A percentile compares a stretch with the other conserved stretches of the same genome.
Evolutionary conservation across 2,329 filamentous ascomycete genomes (phyloP).

Genomic region (Pseudocercospora crystallina): DNA sequence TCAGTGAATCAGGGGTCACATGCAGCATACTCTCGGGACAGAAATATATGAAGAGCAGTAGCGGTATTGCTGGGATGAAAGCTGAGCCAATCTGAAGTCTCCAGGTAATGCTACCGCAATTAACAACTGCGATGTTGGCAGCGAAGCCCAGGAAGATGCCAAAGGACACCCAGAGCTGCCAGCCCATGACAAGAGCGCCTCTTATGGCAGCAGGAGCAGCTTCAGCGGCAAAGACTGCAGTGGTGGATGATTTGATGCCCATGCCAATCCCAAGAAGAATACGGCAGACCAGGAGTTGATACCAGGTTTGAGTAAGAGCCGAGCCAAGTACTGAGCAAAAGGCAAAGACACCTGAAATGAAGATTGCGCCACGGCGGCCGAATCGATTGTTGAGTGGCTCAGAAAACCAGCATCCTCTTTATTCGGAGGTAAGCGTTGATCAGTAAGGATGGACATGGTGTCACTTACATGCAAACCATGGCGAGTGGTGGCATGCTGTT

Average conservation of each 20-base stretch:
- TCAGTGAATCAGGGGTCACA: no score
- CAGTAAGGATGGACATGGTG: background rate
- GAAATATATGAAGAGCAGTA: background rate
- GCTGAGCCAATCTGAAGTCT: background rate
- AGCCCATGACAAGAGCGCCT: constrained; percentile 32
- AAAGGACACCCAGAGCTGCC: constrained; percentile 53
- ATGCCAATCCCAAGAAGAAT: constrained; percentile 64
- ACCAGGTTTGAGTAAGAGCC: constrained; percentile 69
- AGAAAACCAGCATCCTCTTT: constrained; percentile 67
- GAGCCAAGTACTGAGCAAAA: constrained; percentile 58
- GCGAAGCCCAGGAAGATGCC: constrained; percentile 64
- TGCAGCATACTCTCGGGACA: background rate
- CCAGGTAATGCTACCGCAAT: background rate
- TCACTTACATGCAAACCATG: no score
- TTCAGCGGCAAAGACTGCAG: constrained; percentile 41
- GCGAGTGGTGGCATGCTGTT: constrained; percentile 25
- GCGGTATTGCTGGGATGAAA: background rate
- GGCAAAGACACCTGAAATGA: constrained; percentile 70
- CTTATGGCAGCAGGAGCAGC: constrained; percentile 52
- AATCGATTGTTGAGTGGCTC: constrained; percentile 69
- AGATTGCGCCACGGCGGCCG: constrained; percentile 72
- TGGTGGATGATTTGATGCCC: constrained; percentile 42
- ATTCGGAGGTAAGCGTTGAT: background rate
- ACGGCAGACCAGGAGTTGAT: constrained; percentile 66
- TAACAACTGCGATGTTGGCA: constrained; percentile 51